phyloP scores from a whole-genome alignment of 352 stramenopile genomes.

The Elongisporangium senticosum region DNA sequence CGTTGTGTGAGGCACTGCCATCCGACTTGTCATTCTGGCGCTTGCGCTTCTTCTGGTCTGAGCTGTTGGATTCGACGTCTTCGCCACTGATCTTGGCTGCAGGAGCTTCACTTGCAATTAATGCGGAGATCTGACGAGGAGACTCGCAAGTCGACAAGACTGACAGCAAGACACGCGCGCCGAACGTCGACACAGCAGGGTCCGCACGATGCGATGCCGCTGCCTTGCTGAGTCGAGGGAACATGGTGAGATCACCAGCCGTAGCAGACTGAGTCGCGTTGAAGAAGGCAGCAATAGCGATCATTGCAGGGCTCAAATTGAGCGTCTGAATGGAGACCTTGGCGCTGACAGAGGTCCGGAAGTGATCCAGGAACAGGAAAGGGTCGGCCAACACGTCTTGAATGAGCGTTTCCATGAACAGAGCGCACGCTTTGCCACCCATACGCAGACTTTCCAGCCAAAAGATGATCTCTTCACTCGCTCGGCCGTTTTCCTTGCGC shows the following conservation, averaged over 20 bases:
- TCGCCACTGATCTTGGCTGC: neutral
- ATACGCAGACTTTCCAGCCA: conserved; percentile 60
- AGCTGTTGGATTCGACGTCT: neutral
- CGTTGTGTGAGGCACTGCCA: conserved; percentile 2
- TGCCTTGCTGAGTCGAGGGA: neutral
- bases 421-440: conserved; percentile 26
- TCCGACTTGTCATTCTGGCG: neutral
- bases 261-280: conserved; percentile 6
- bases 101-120: conserved; percentile 27
- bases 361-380: conserved; percentile 32
- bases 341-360: conserved; percentile 15
- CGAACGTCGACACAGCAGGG: conserved; percentile 17
- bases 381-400: conserved; percentile 40
- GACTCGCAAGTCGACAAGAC: conserved; percentile 24
- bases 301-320: conserved; percentile 34
- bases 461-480: conserved; percentile 47
- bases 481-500: conserved; percentile 15
- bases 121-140: conserved; percentile 29
- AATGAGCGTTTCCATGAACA: conserved; percentile 41
- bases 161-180: conserved; percentile 32
- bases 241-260: neutral
- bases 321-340: conserved; percentile 8
- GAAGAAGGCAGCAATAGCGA: conserved; percentile 48
- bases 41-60: conserved; percentile 26
- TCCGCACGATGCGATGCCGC: conserved; percentile 1